phyloP scores from a whole-genome alignment of 2,329 filamentous ascomycete species.

The Cladophialophora carrionii region DNA sequence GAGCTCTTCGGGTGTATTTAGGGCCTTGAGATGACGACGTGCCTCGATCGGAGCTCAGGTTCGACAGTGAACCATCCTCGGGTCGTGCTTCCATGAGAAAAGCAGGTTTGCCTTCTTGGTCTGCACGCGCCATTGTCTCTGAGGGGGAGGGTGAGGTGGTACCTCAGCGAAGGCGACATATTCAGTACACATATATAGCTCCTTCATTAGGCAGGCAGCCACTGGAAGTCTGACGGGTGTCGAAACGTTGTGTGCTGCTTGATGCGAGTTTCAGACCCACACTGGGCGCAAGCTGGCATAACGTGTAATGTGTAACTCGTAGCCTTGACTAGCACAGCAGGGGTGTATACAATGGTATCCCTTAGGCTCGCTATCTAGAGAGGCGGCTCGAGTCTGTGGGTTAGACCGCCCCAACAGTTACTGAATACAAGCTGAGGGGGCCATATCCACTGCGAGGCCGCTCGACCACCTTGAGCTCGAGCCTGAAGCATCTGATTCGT shows the following conservation, averaged over 20 bases:
- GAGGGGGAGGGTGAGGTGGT: not conserved
- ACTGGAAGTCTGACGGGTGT: no score
- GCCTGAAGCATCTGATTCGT: not conserved
- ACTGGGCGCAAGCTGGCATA: no score
- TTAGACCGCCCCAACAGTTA: not conserved
- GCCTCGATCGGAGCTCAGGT: not conserved
- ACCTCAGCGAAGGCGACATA: not conserved
- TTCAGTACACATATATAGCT: not conserved
- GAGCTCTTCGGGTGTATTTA: slow-evolving; percentile 1
- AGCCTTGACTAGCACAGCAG: not conserved
- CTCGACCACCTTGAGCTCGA: not conserved
- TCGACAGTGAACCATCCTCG: slow-evolving; percentile 5
- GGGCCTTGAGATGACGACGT: slow-evolving; percentile 6
- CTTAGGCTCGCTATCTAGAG: not conserved
- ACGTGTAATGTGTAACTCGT: not conserved
- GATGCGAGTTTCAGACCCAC: no score
- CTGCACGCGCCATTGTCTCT: not conserved
- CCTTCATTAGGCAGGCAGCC: not conserved
- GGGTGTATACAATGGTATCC: not conserved
- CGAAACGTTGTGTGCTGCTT: not conserved
- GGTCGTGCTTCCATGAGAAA: not conserved
- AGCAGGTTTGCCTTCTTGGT: not conserved
- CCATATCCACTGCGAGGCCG: not conserved
- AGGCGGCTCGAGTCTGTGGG: not conserved
- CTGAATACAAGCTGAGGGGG: not conserved